Conservation (phyloP, 768 basidiomycete species). For the Pulveroboletus sp. region DNA sequence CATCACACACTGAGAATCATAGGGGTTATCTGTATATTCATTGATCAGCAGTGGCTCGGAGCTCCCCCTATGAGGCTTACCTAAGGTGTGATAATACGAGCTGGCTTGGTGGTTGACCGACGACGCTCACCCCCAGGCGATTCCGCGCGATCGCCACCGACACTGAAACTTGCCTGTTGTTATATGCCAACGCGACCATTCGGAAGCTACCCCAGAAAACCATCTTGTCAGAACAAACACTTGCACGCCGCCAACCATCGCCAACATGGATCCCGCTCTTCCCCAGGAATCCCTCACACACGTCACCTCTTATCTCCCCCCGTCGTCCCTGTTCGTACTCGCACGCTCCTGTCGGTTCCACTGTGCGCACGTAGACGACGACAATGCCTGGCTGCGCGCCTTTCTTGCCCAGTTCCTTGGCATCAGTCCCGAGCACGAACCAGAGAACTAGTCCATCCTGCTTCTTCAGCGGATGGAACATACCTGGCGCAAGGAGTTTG, state of each 20-base stretch:
- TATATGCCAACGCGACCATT: too few species aligned
- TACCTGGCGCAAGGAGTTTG: constrained; percentile 70
- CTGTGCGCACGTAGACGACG: constrained; percentile 65
- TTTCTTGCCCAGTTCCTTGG: too few species aligned
- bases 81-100: neutral
- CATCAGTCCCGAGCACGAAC: constrained; percentile 60
- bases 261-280: constrained; percentile 59
- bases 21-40: too few species aligned
- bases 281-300: constrained; percentile 74
- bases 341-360: constrained; percentile 49
- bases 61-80: too few species aligned
- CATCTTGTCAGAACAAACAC: too few species aligned
- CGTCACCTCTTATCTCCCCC: constrained; percentile 69
- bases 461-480: constrained; percentile 53
- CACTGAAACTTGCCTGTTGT: too few species aligned
- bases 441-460: constrained; percentile 41
- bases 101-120: neutral
- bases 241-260: constrained; percentile 13
- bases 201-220: too few species aligned
- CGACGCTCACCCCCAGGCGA: constrained; percentile 19
- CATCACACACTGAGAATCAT: too few species aligned
- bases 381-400: constrained; percentile 84
- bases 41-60: too few species aligned
- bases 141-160: constrained; percentile 21
- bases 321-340: constrained; percentile 56